A percentile compares a stretch with the other conserved stretches of the same genome.
Conservation (phyloP, 768 basidiomycete genomes). For the Baorangia bicolor region DNA sequence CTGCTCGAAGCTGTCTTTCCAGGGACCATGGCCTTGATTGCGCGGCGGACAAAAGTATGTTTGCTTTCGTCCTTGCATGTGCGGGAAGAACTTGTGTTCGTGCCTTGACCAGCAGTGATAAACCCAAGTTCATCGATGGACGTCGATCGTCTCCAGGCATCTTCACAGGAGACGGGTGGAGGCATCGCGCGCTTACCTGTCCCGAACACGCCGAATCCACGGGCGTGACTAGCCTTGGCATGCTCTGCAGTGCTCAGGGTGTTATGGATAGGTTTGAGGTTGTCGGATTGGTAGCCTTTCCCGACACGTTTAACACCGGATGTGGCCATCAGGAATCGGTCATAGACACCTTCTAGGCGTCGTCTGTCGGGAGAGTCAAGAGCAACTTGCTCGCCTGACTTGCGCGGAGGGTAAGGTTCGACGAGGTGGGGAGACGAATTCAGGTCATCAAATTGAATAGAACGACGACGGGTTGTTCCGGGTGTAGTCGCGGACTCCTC, state of each 20-base stretch:
- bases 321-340: conserved; percentile 80
- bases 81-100: conserved; percentile 20
- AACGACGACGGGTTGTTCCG: conserved; percentile 9
- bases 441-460: conserved; percentile 41
- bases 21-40: conserved; percentile 75
- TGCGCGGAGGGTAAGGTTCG: conserved; percentile 59
- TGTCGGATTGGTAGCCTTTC: conserved; percentile 78
- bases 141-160: conserved; percentile 42
- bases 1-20: conserved; percentile 55
- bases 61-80: conserved; percentile 45
- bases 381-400: conserved; percentile 34
- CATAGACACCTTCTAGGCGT: conserved; percentile 73
- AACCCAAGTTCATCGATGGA: conserved; percentile 69
- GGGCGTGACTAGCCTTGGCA: conserved; percentile 18
- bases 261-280: conserved; percentile 43
- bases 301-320: conserved; percentile 78
- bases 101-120: conserved; percentile 38
- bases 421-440: conserved; percentile 62
- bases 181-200: conserved; percentile 57
- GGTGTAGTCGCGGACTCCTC: conserved; percentile 37
- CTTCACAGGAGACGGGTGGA: conserved; percentile 70
- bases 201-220: conserved; percentile 30
- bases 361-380: conserved; percentile 58
- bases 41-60: conserved; percentile 61
- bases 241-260: conserved; percentile 22